Evolutionary conservation across 2,329 filamentous ascomycete species (phyloP).

Genomic region (Camillea tinctor): DNA sequence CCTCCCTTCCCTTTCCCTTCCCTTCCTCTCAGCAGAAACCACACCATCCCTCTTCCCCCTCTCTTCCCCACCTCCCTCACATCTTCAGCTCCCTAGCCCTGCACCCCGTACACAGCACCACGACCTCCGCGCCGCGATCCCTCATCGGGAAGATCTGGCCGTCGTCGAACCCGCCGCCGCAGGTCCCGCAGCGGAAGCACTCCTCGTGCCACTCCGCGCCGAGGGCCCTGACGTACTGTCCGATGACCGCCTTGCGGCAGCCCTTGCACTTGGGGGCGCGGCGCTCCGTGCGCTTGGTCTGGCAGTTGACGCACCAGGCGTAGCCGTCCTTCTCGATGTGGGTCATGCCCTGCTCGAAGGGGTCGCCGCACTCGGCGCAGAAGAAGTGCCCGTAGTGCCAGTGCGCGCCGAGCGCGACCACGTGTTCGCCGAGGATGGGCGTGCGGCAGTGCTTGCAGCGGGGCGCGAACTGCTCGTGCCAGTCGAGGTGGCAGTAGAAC

Average conservation of each 20-base stretch:
- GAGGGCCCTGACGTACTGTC: slow-evolving; percentile 85
- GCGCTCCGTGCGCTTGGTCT: slow-evolving; percentile 86
- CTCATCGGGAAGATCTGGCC: slow-evolving; percentile 64
- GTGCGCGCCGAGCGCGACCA: slow-evolving; percentile 89
- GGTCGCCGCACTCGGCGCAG: slow-evolving; percentile 96
- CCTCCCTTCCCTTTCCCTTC: slow-evolving; percentile 3
- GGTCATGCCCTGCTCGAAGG: slow-evolving; percentile 71
- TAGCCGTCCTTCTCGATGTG: slow-evolving; percentile 95
- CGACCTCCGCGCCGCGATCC: slow-evolving; percentile 43
- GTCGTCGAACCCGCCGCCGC: slow-evolving; percentile 60
- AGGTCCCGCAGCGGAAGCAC: slow-evolving; percentile 79
- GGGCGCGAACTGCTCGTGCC: slow-evolving; percentile 90
- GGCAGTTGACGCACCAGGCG: slow-evolving; percentile 92
- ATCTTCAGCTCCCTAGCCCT: slow-evolving; percentile 60
- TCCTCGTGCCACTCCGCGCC: slow-evolving; percentile 90
- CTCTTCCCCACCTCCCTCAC: slow-evolving; percentile 21
- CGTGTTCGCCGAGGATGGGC: slow-evolving; percentile 91
- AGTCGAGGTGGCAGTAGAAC: slow-evolving; percentile 98
- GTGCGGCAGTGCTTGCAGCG: slow-evolving; percentile 95
- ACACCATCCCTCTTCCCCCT: no score
- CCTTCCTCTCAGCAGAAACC: not conserved
- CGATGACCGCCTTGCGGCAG: slow-evolving; percentile 81
- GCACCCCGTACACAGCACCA: slow-evolving; percentile 62
- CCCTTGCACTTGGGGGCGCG: slow-evolving; percentile 84
- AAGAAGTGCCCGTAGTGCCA: slow-evolving; percentile 99